These are phyloP conservation scores for Erodium texanum DNA, from an alignment of 441 rosid genomes.

Conservation along the genomic window DNA sequence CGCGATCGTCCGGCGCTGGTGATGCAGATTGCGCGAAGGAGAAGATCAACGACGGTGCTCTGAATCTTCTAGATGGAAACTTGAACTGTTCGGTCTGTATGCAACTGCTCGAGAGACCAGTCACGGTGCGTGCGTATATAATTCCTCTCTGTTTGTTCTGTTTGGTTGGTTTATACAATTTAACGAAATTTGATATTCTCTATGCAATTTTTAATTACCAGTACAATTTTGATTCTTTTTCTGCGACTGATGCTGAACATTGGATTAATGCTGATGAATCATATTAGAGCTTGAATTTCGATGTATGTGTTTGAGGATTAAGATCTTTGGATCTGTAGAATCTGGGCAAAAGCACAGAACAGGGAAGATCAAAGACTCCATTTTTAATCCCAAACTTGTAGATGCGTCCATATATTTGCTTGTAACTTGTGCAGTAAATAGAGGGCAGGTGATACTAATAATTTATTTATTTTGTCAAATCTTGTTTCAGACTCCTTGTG, in stretches of 20 bases:
- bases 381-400: no score
- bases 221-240: not conserved
- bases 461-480: not conserved
- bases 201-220: not conserved
- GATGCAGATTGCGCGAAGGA: not conserved
- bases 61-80: slow-evolving; percentile 1
- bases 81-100: slow-evolving; percentile 5
- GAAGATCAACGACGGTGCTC: not conserved
- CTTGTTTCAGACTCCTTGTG: slow-evolving; percentile 6
- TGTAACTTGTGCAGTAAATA: not conserved
- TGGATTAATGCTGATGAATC: not conserved
- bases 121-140: not conserved
- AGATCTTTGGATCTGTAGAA: not conserved
- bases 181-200: not conserved
- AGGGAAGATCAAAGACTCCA: not conserved
- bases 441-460: not conserved
- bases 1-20: not conserved
- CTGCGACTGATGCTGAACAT: not conserved
- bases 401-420: no score
- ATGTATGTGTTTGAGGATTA: not conserved
- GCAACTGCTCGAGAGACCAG: slow-evolving; percentile 2
- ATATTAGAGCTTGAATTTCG: not conserved
- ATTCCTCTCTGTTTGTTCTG: not conserved
- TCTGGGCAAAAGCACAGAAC: not conserved
- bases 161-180: not conserved